Conservation (phyloP, 441 rosid species). For the Omphalea diandra region DNA sequence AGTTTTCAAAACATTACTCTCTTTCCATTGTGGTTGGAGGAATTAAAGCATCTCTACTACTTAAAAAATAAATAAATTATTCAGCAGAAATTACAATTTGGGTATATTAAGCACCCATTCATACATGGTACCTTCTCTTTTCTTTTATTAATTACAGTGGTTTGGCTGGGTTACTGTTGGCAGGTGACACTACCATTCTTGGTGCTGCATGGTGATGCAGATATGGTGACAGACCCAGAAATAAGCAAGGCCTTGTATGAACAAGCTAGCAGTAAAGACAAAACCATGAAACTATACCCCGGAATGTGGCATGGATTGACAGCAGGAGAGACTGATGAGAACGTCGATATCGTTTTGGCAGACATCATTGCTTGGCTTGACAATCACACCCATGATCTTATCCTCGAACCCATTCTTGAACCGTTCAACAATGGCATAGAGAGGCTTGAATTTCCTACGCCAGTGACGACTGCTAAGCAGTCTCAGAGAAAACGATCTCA, state of each 20-base stretch:
- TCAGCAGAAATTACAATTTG: too few relatives aligned
- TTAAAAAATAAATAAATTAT: too few relatives aligned
- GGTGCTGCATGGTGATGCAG: conserved; percentile 88
- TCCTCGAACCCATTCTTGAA: conserved; percentile 31
- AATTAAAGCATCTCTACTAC: too few relatives aligned
- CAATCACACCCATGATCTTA: conserved; percentile 27
- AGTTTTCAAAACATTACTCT: too few relatives aligned
- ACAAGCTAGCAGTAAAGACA: conserved; percentile 71
- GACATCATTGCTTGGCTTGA: conserved; percentile 81
- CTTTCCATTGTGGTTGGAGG: too few relatives aligned
- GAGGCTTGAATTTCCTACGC: conserved; percentile 16
- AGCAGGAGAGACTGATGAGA: conserved; percentile 76
- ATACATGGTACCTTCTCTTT: too few relatives aligned
- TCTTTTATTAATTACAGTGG: too few relatives aligned
- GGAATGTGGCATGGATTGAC: conserved; percentile 97
- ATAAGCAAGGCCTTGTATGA: conserved; percentile 81
- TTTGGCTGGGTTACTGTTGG: conserved; percentile 7
- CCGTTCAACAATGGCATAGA: conserved; percentile 23
- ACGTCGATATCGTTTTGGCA: conserved; percentile 65
- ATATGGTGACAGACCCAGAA: conserved; percentile 93
- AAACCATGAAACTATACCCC: conserved; percentile 72
- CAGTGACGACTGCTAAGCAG: neutral
- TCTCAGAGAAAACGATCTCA: conserved; percentile 9
- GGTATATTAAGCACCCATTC: too few relatives aligned
- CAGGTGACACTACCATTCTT: conserved; percentile 79